A percentile compares a stretch with the other conserved stretches of the same genome.
These are phyloP conservation scores for Diaporthe capsici DNA, from an alignment of 2,329 filamentous ascomycete genomes.

Conservation along the genomic window DNA sequence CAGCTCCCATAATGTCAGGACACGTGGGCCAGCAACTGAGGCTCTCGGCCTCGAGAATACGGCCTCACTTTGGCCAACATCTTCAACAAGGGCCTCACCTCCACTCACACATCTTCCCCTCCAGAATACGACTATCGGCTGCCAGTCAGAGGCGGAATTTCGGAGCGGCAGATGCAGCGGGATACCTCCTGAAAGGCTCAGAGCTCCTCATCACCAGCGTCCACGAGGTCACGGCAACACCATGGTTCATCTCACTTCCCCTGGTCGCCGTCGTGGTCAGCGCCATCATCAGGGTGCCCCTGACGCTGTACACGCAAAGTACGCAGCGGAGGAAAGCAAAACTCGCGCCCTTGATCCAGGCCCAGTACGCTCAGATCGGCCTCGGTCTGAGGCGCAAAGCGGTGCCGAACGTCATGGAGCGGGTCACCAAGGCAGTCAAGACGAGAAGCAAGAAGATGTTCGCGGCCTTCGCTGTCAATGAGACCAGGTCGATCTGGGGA, in stretches of 20 bases:
- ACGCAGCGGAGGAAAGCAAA: constrained; percentile 49
- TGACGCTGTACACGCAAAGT: constrained; percentile 56
- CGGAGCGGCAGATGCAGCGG: constrained; percentile 51
- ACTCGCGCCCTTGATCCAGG: constrained; percentile 51
- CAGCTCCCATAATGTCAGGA: constrained; percentile 38
- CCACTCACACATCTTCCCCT: neutral
- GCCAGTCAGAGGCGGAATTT: constrained; percentile 45
- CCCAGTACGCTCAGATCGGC: constrained; percentile 51
- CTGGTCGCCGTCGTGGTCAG: constrained; percentile 64
- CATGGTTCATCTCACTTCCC: constrained; percentile 70
- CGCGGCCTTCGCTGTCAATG: constrained; percentile 33
- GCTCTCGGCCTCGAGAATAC: constrained; percentile 36
- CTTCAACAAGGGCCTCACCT: constrained; percentile 29
- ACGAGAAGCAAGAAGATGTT: constrained; percentile 37
- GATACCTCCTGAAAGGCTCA: constrained; percentile 53
- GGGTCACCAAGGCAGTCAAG: constrained; percentile 49
- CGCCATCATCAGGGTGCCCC: constrained; percentile 61
- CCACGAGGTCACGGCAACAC: constrained; percentile 59
- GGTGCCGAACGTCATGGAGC: constrained; percentile 40
- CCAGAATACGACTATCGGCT: neutral
- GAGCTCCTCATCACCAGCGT: constrained; percentile 59
- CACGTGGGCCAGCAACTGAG: constrained; percentile 37
- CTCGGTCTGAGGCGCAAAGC: constrained; percentile 43
- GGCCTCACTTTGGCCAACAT: constrained; percentile 12
- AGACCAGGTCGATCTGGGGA: constrained; percentile 47